Conservation (phyloP, 106 monocot species). For the Amphibolis antarctica region DNA sequence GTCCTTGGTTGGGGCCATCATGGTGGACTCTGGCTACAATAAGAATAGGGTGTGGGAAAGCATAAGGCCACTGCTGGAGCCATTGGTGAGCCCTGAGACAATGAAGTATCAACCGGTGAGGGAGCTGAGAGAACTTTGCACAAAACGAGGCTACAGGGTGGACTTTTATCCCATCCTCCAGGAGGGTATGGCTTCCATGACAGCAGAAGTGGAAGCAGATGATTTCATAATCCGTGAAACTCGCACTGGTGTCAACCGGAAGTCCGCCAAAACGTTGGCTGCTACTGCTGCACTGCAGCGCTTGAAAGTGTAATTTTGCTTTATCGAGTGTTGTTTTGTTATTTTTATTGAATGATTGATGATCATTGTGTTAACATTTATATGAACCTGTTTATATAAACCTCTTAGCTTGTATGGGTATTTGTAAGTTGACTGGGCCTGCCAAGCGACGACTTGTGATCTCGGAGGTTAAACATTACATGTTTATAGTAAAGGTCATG, state of each 20-base stretch:
- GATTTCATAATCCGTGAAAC: constrained; percentile 1
- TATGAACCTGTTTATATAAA: too few relatives aligned
- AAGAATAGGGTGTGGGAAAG: constrained; percentile 46
- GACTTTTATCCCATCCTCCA: neutral
- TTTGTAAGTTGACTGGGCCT: too few relatives aligned
- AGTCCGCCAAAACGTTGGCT: constrained; percentile 5
- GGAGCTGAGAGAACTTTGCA: constrained; percentile 41
- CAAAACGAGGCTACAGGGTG: constrained; percentile 10
- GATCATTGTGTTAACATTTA: too few relatives aligned
- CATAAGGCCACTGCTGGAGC: constrained; percentile 44
- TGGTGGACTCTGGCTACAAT: constrained; percentile 34
- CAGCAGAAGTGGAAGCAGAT: constrained; percentile 17
- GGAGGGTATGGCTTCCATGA: constrained; percentile 19
- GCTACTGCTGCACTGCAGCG: constrained; percentile 27
- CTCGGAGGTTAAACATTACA: too few relatives aligned
- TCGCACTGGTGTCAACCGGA: constrained; percentile 2
- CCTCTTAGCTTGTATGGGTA: too few relatives aligned
- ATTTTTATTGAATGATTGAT: too few relatives aligned
- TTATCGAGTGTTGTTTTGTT: neutral
- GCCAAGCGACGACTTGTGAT: too few relatives aligned
- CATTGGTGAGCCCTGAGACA: constrained; percentile 46
- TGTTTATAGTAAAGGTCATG: too few relatives aligned
- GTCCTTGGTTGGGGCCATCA: constrained; percentile 54
- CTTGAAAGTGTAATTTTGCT: constrained; percentile 7
- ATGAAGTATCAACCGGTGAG: constrained; percentile 42